These are phyloP conservation scores for Chaetomium sp. DNA, from an alignment of 2,329 filamentous ascomycete species.

Conservation along the genomic window DNA sequence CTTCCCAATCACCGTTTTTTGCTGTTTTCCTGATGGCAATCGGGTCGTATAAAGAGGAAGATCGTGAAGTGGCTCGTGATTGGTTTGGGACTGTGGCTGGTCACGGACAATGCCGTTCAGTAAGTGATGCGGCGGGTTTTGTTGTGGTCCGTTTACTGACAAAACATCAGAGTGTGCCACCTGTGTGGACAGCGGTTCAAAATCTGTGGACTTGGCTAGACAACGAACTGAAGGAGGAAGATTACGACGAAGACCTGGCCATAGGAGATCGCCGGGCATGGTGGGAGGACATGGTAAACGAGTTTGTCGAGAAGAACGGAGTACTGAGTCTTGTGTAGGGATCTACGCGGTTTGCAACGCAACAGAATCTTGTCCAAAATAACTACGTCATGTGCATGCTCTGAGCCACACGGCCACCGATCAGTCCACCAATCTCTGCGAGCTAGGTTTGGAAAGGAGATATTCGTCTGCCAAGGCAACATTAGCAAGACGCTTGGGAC, in stretches of 20 bases:
- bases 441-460: too few relatives aligned
- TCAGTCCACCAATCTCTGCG: too few relatives aligned
- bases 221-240: neutral
- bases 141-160: too few relatives aligned
- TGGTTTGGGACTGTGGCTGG: neutral
- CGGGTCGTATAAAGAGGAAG: neutral
- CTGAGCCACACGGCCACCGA: too few relatives aligned
- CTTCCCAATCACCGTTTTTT: neutral
- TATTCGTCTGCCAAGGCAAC: too few relatives aligned
- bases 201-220: neutral
- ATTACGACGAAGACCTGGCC: neutral
- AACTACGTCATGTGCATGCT: too few relatives aligned
- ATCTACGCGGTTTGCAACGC: too few relatives aligned
- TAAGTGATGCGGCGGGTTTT: neutral
- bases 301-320: neutral
- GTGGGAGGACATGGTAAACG: neutral
- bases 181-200: neutral
- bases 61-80: neutral
- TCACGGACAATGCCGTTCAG: neutral
- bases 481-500: too few relatives aligned
- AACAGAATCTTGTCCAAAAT: too few relatives aligned
- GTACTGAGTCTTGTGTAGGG: neutral
- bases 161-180: neutral
- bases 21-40: neutral
- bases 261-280: neutral